Base-by-base conservation (phyloP, 352 stramenopile genomes). In the Pythium inflatum region DNA sequence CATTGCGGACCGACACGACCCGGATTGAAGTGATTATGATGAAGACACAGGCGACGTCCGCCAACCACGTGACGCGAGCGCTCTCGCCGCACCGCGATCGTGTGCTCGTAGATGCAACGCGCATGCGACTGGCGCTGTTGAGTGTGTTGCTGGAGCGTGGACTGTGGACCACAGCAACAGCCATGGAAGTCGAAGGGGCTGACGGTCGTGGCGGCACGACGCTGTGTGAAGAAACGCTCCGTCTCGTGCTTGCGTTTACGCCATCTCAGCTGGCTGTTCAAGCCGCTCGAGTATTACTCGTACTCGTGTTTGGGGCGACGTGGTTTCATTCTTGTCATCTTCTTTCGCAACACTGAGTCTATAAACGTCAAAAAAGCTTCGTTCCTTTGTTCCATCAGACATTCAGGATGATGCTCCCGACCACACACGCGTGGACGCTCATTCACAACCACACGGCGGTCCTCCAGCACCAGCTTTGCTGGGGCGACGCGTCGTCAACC, bases 91-190 rank as follows among this genome's bases (percentile, higher is more conserved):
- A 50, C 14, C 31, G 45, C 6, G 59, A 66, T 31, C 22, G 18
- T n/a, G 25, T 66, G 31, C 33, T 66, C 18, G 46, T 50, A 24
- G 46, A 66, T 22, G 27, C n/a, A 20, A n/a, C 14, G 16, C 30
- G 33, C 18, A 45, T 20, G 45, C 28, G 45, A 20, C 58, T 55
- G 28, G 41, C 43, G 33, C 16, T 66, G 22, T 22, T 66, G 13
- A 66, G 59, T 24, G 46, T 66, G 2, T 33, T 66, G 31, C 45
- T n/a, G 22, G 28, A 16, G 20, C 20, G 58, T 55, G 41, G 57
- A 31, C 28, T 43, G 36, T 43, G 36, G 36, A 43, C 16, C 36
- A n/a, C n/a, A n/a, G n/a, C n/a, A n/a, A n/a, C n/a, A n/a, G n/a
- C n/a, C n/a, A n/a, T n/a, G 16, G 36, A 43, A 43, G 22, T 20